Evolutionary conservation across 192 early-diverging fungal species (phyloP).

Genomic region (Globomyces pollinis-pini): DNA sequence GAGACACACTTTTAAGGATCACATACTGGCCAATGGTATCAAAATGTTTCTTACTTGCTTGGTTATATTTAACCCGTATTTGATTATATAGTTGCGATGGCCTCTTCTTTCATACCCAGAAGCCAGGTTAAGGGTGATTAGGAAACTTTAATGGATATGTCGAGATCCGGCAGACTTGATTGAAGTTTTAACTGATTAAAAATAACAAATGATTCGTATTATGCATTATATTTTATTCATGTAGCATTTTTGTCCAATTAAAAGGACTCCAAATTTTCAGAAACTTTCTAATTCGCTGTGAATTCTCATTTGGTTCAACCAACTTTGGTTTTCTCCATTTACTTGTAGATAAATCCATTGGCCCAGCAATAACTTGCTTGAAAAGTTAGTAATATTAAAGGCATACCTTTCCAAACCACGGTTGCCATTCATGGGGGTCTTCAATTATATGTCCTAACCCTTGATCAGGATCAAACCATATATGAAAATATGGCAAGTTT

Average conservation of each 20-base stretch:
- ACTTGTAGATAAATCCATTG: constrained; percentile 70
- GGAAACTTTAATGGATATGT: no score
- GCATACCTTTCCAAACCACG: constrained; percentile 73
- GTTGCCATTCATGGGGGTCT: constrained; percentile 64
- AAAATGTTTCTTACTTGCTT: no score
- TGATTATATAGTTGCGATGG: no score
- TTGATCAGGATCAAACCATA: constrained; percentile 85
- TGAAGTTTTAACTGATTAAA: no score
- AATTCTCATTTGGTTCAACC: constrained; percentile 40
- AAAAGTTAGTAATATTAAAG: constrained; percentile 12
- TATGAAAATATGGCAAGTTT: constrained; percentile 92
- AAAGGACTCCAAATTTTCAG: constrained; percentile 61
- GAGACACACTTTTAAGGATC: no score
- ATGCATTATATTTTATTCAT: constrained; percentile 6
- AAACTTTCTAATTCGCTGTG: constrained; percentile 48
- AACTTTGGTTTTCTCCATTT: constrained; percentile 62
- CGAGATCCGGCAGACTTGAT: no score
- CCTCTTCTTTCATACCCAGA: no score
- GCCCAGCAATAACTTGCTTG: constrained; percentile 76
- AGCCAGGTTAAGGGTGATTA: no score
- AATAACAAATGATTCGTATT: neutral
- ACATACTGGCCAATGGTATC: no score
- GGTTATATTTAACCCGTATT: no score
- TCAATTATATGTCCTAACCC: constrained; percentile 97
- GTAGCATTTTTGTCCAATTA: constrained; percentile 77